Percentiles rank a stretch among this genome's conserved stretches.
Conservation (phyloP, 2,329 filamentous ascomycete species). For the Penicillium italicum region DNA sequence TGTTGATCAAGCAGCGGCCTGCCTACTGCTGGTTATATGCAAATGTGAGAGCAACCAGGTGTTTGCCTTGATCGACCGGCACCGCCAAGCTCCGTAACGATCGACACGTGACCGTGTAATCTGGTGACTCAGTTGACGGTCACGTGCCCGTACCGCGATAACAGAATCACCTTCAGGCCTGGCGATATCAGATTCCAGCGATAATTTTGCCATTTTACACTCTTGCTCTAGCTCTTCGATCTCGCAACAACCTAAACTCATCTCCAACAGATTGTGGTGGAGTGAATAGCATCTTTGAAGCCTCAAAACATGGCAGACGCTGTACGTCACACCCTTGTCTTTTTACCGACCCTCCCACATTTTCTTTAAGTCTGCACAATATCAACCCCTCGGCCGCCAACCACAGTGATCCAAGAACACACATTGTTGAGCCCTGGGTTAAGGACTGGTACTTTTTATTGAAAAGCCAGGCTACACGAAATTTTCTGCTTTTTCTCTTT, state of each 20-base stretch:
- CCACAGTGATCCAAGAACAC: constrained; percentile 18
- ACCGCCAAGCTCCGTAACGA: not conserved
- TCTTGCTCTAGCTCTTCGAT: constrained; percentile 2
- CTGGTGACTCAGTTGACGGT: constrained; percentile 12
- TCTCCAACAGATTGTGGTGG: constrained; percentile 8
- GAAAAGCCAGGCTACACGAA: constrained; percentile 1
- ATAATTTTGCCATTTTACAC: constrained; percentile 19
- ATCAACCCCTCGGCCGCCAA: constrained; percentile 25
- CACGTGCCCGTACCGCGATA: constrained; percentile 24
- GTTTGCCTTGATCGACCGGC: constrained; percentile 14
- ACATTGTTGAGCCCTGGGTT: not conserved
- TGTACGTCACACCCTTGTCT: constrained; percentile 41
- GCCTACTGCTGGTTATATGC: constrained; percentile 29
- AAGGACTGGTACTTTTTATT: not conserved
- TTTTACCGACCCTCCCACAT: constrained; percentile 42
- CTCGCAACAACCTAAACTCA: not conserved
- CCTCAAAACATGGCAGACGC: constrained; percentile 40
- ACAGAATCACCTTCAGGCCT: constrained; percentile 14
- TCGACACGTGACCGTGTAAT: not conserved
- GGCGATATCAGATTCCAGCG: constrained; percentile 19
- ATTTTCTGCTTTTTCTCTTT: constrained; percentile 7
- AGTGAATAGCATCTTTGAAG: constrained; percentile 13
- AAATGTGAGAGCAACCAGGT: constrained; percentile 17
- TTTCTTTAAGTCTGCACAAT: constrained; percentile 35
- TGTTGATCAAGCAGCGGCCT: constrained; percentile 34